Evolutionary conservation across 345 rosid species (phyloP).

Genomic region (Ceriops tagal): DNA sequence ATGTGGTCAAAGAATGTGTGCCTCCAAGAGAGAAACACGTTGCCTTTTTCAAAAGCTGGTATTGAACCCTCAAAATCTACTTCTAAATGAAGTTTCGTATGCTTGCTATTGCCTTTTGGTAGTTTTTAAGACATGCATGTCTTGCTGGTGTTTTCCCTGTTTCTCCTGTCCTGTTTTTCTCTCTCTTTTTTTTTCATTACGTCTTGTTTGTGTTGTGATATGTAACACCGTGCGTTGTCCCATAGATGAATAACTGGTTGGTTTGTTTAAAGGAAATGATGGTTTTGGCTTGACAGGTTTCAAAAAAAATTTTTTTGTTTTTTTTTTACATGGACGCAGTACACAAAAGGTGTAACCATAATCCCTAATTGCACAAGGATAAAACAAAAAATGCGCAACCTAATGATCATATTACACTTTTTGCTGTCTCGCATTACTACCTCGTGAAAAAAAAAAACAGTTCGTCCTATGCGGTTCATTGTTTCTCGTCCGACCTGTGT

Average conservation of each 20-base stretch:
- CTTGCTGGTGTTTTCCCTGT: no score
- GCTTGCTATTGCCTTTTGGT: neutral
- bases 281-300: neutral
- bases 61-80: neutral
- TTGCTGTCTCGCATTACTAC: no score
- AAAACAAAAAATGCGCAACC: no score
- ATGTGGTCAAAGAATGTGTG: neutral
- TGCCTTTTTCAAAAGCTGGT: neutral
- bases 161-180: neutral
- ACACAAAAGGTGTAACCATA: no score
- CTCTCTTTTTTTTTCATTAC: no score
- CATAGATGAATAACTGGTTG: neutral
- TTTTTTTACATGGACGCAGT: no score
- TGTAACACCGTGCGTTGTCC: neutral
- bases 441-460: no score
- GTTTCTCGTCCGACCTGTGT: no score
- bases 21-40: conserved; percentile 10
- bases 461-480: no score
- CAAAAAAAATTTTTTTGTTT: neutral
- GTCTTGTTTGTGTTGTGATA: neutral
- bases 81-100: neutral
- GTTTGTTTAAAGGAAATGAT: neutral
- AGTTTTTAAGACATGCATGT: neutral
- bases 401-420: no score
- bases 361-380: no score